Conservation (phyloP, 2,329 filamentous ascomycete genomes). For the Trichoderma endophyticum region DNA sequence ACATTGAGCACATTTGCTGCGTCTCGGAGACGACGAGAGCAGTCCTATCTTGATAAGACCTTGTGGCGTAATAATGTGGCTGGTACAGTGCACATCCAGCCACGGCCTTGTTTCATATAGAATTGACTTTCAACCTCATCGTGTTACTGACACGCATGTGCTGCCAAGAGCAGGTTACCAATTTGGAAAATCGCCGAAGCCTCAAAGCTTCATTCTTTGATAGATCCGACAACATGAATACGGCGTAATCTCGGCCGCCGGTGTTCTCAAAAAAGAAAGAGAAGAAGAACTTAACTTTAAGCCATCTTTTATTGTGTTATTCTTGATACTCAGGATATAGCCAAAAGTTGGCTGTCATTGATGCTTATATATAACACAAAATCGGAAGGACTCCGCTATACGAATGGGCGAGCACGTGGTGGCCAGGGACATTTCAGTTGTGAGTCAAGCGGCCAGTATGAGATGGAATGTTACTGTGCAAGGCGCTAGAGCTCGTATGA, state of each 20-base stretch:
- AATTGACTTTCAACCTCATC: not conserved
- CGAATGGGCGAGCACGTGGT: not conserved
- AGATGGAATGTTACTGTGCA: not conserved
- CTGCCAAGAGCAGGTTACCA: not conserved
- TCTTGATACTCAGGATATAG: not conserved
- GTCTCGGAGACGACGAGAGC: not conserved
- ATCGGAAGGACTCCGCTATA: not conserved
- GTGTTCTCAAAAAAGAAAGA: too few species aligned
- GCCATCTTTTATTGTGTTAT: not conserved
- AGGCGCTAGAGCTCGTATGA: not conserved
- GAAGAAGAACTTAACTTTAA: not conserved
- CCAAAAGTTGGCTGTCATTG: not conserved
- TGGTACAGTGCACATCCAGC: not conserved
- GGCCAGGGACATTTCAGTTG: not conserved
- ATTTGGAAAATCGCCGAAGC: not conserved
- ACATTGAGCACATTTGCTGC: not conserved
- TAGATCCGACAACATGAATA: not conserved
- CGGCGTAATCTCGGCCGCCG: not conserved
- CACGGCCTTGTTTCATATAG: not conserved
- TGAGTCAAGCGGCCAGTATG: not conserved
- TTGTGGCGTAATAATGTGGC: not conserved
- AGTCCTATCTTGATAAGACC: not conserved
- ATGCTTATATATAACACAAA: not conserved
- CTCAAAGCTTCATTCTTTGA: not conserved
- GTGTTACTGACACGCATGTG: not conserved